Conservation (phyloP, 225 moss, liverwort and hornwort genomes). For the Climacium dendroides region DNA sequence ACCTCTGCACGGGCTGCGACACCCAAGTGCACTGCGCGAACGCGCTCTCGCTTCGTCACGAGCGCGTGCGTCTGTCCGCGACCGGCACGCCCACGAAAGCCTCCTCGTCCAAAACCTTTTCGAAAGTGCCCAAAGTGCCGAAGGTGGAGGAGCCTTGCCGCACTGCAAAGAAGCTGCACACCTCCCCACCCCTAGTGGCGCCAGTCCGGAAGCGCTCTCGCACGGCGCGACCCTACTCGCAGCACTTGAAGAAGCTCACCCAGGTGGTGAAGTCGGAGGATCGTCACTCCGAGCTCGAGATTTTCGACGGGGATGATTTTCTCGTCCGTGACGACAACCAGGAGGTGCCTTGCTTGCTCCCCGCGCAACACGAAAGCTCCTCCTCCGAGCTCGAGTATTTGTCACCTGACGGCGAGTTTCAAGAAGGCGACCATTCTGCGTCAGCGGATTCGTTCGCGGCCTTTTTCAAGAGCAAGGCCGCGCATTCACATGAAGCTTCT, state of each 20-base stretch:
- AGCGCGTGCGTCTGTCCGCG: constrained; percentile 54
- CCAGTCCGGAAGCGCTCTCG: constrained; percentile 28
- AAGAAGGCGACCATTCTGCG: constrained; percentile 20
- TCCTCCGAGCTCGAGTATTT: constrained; percentile 1
- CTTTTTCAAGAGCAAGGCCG: constrained; percentile 40
- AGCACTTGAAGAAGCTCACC: constrained; percentile 23
- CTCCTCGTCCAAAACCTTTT: background rate
- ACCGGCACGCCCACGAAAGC: constrained; percentile 36
- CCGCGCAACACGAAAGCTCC: background rate
- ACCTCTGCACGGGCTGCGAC: constrained; percentile 62
- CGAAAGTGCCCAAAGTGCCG: background rate
- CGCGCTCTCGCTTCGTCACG: constrained; percentile 65
- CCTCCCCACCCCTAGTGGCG: background rate
- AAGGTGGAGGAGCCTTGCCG: background rate
- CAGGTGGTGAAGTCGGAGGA: constrained; percentile 21
- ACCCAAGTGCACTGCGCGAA: constrained; percentile 75
- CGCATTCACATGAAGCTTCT: background rate
- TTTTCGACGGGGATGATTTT: constrained; percentile 18
- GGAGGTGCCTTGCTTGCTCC: constrained; percentile 22
- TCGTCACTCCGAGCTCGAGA: background rate
- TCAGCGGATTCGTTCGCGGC: constrained; percentile 28
- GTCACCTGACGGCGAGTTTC: constrained; percentile 8
- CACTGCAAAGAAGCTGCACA: background rate
- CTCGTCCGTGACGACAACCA: constrained; percentile 17
- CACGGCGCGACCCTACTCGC: constrained; percentile 26